Base-by-base conservation (phyloP, 148 eudicot species). In the Oxyria digyna region DNA sequence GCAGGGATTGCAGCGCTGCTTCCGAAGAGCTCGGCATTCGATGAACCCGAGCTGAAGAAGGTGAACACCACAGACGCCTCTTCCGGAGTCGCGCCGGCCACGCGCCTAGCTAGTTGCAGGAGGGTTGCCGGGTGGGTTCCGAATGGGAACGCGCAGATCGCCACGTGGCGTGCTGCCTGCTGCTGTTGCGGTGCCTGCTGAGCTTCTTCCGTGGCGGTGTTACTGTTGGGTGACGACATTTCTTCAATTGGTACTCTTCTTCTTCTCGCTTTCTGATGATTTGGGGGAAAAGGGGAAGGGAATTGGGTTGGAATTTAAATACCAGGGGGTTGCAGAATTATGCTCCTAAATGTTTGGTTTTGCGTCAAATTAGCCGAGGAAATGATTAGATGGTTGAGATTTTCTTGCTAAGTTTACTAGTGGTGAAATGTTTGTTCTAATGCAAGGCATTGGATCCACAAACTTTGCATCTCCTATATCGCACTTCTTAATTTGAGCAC, bases 101-200 rank as follows among this genome's bases (percentile, higher is more conserved):
- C 2, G n/a, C 67, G 67, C 17, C 76, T 42, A 27, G 32, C 46
- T 9, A 77, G 67, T 50, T 42, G 71, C 57, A 77, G 70, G 67
- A 77, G 76, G 8, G 79, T 72, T 13, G 49, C 54, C 14, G 79
- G 72, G 67, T 77, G 79, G 67, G 55, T 72, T 45, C 73, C 76
- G 46, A 68, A 73, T 18, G 79, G 79, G 76, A 69, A 77, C 3
- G 79, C 73, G 38, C 55, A 71, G 37, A 69, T 68, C 13, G 73
- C 79, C 20, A 77, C 68, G 41, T 77, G 79, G 26, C 68, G 64
- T 20, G 35, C 38, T 11, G 24, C 41, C 59, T 29, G 57, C 13
- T 35, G 38, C n/a, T n/a, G n/a, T n/a, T n/a, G 62, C 31, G 45
- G 35, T 9, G 21, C 38, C 55, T 26, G 54, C 13, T 68, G 38